Evolutionary conservation across 192 early-diverging fungal species (phyloP).

Genomic region (Endogone sp.): DNA sequence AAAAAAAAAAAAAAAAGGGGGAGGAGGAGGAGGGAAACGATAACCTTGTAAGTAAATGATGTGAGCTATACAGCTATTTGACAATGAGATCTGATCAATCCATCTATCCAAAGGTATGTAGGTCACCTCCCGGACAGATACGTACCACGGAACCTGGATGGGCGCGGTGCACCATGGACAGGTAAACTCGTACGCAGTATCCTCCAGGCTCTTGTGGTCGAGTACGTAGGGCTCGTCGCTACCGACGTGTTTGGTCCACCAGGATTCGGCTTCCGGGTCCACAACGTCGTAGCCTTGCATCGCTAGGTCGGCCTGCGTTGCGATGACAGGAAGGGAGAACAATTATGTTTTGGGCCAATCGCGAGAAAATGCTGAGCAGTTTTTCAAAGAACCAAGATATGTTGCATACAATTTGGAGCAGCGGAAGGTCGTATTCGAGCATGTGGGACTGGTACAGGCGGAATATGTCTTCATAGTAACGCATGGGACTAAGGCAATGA

Average conservation of each 20-base stretch:
- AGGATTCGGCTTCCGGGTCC: not conserved
- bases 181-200: not conserved
- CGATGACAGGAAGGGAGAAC: not conserved
- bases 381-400: not conserved
- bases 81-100: too few species aligned
- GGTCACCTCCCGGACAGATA: too few species aligned
- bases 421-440: conserved; percentile 41
- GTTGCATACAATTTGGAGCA: conserved; percentile 4
- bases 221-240: not conserved
- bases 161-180: not conserved
- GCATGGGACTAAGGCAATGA: conserved; percentile 52
- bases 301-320: not conserved
- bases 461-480: conserved; percentile 58
- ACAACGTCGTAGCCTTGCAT: not conserved
- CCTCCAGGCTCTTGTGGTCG: not conserved
- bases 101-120: too few species aligned
- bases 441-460: conserved; percentile 35
- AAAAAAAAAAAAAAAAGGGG: too few species aligned
- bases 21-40: too few species aligned
- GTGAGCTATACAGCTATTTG: too few species aligned
- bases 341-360: too few species aligned
- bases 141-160: not conserved
- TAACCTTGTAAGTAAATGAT: too few species aligned
- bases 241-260: not conserved
- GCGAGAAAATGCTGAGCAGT: too few species aligned